Evolutionary conservation across 345 rosid genomes (phyloP).

Genomic region (Populus nigra): DNA sequence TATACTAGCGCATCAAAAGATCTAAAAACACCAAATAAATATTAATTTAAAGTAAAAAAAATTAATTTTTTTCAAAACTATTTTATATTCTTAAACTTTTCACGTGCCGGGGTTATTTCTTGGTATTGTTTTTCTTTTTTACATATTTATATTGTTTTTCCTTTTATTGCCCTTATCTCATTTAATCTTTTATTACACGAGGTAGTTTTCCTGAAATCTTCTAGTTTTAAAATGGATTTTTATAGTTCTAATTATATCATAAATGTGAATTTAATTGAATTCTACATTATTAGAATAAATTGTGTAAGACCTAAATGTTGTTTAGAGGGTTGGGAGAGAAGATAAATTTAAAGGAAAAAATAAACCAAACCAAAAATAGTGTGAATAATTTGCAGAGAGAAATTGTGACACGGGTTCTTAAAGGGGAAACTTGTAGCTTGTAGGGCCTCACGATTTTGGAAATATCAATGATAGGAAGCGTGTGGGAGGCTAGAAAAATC

Average conservation of each 20-base stretch:
- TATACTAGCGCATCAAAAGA: no score
- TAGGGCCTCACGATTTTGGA: slow-evolving; percentile 14
- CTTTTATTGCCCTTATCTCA: background rate
- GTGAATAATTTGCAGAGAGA: no score
- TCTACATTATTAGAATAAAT: background rate
- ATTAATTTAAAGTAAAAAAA: no score
- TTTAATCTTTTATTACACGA: background rate
- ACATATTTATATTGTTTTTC: no score
- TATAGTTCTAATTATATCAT: background rate
- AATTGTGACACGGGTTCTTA: background rate
- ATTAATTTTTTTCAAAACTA: no score
- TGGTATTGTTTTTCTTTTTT: background rate
- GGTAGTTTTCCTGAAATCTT: background rate
- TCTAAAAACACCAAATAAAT: no score
- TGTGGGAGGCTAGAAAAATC: slow-evolving; percentile 1
- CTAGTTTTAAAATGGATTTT: background rate
- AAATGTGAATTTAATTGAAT: background rate
- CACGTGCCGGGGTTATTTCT: background rate
- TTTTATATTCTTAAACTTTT: background rate
- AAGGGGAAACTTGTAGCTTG: slow-evolving; percentile 12
- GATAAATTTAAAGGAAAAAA: background rate
- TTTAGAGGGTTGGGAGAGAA: background rate
- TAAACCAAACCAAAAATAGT: background rate
- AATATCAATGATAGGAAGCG: background rate
- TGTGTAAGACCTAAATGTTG: background rate